Percentiles rank a stretch among this genome's conserved stretches.
Conservation (phyloP, 805 yeast species). For the Vanderwaltozyma polyspora region DNA sequence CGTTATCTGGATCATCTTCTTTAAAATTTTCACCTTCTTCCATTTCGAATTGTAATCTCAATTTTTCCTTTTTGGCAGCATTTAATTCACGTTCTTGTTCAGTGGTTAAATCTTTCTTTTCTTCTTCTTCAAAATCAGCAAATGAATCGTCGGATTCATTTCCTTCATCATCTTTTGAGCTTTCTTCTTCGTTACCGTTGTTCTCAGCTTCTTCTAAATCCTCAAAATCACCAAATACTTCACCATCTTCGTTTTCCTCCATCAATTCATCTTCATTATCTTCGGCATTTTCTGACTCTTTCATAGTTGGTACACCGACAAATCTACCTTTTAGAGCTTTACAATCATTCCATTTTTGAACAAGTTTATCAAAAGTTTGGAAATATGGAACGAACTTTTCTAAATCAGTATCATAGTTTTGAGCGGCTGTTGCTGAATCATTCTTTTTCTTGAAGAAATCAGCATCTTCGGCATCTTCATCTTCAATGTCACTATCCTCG, state of each 20-base stretch:
- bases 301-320: slow-evolving; percentile 23
- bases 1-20: slow-evolving; percentile 71
- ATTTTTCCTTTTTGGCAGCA: slow-evolving; percentile 81
- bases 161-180: slow-evolving; percentile 4
- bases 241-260: slow-evolving; percentile 37
- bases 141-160: slow-evolving; percentile 30
- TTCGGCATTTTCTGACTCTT: slow-evolving; percentile 18
- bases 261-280: slow-evolving; percentile 25
- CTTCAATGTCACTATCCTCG: slow-evolving; percentile 33
- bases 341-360: slow-evolving; percentile 23
- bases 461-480: slow-evolving; percentile 30
- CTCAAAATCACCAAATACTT: slow-evolving; percentile 46
- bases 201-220: slow-evolving; percentile 33
- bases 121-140: slow-evolving; percentile 32
- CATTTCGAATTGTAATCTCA: slow-evolving; percentile 75
- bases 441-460: slow-evolving; percentile 48
- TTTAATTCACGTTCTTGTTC: slow-evolving; percentile 71
- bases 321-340: slow-evolving; percentile 24
- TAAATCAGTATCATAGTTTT: slow-evolving; percentile 16
- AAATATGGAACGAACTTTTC: slow-evolving; percentile 27
- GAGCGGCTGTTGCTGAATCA: slow-evolving; percentile 11
- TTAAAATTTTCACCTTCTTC: slow-evolving; percentile 57
- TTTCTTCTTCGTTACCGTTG: slow-evolving; percentile 5
- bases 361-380: slow-evolving; percentile 24
- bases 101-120: slow-evolving; percentile 36